A percentile compares a stretch with the other conserved stretches of the same genome.
These are phyloP conservation scores for Kodamaea kaohsiungensis DNA, from an alignment of 805 yeast genomes.

Conservation along the genomic window DNA sequence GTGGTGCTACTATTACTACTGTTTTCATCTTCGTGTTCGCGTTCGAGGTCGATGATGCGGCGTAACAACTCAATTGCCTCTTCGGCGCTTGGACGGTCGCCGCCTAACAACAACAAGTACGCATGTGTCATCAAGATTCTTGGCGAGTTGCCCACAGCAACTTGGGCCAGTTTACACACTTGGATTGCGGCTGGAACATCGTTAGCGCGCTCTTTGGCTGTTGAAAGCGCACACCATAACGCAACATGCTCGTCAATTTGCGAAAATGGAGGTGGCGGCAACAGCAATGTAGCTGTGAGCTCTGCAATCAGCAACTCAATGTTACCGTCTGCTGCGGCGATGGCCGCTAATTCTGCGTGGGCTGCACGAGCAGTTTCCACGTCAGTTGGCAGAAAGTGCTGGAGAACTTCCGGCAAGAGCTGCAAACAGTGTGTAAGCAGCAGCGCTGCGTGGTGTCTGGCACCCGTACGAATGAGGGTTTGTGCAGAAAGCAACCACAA, in stretches of 20 bases:
- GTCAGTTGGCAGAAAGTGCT: conserved; percentile 30
- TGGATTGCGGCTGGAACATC: conserved; percentile 51
- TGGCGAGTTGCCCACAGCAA: conserved; percentile 45
- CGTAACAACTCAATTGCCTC: conserved; percentile 38
- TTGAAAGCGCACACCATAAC: conserved; percentile 54
- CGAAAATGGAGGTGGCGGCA: conserved; percentile 50
- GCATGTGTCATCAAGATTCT: conserved; percentile 50
- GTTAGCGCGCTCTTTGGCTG: conserved; percentile 52
- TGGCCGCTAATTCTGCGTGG: conserved; percentile 56
- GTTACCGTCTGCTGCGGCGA: conserved; percentile 53
- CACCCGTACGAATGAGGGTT: conserved; percentile 44
- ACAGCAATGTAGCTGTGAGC: conserved; percentile 48
- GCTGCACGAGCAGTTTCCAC: conserved; percentile 51
- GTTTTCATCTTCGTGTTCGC: conserved; percentile 13
- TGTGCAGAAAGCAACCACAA: conserved; percentile 53
- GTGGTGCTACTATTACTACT: not conserved
- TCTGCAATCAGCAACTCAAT: conserved; percentile 52
- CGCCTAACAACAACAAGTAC: conserved; percentile 44
- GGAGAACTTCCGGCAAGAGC: conserved; percentile 36
- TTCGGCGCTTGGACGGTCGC: conserved; percentile 25
- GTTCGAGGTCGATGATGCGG: conserved; percentile 30
- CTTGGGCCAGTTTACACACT: conserved; percentile 50
- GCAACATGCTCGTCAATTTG: conserved; percentile 49
- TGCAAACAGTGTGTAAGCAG: conserved; percentile 47
- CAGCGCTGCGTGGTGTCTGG: conserved; percentile 47